Evolutionary conservation across 441 rosid genomes (phyloP).

Genomic region (Kokia cookei): DNA sequence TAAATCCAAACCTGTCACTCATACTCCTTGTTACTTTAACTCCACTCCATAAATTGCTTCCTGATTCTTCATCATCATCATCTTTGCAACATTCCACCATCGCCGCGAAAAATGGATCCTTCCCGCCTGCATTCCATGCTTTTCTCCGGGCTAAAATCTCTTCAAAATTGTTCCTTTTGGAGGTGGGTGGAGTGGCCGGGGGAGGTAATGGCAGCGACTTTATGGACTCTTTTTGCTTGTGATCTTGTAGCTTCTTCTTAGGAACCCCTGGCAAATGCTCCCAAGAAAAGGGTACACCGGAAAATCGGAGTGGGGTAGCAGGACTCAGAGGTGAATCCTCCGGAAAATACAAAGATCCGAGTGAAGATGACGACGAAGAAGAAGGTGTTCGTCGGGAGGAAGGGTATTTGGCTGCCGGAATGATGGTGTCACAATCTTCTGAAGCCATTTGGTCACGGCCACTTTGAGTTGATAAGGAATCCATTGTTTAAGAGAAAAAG

Average conservation of each 20-base stretch:
- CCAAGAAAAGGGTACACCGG: slow-evolving; percentile 91
- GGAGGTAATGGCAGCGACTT: slow-evolving; percentile 71
- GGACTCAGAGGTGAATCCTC: slow-evolving; percentile 21
- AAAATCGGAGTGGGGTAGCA: slow-evolving; percentile 45
- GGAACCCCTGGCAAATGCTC: slow-evolving; percentile 84
- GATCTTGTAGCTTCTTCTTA: slow-evolving; percentile 38
- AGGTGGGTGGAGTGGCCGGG: slow-evolving; percentile 20
- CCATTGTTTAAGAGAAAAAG: slow-evolving; percentile 12
- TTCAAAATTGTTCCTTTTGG: slow-evolving; percentile 10
- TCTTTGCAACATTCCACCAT: slow-evolving; percentile 65
- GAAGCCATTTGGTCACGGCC: slow-evolving; percentile 8
- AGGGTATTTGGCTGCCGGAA: slow-evolving; percentile 11
- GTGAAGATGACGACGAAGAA: slow-evolving; percentile 31
- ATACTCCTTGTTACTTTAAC: slow-evolving; percentile 34
- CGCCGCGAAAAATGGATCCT: slow-evolving; percentile 39
- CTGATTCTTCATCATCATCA: slow-evolving; percentile 6
- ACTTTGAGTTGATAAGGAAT: slow-evolving; percentile 8
- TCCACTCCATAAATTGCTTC: slow-evolving; percentile 15
- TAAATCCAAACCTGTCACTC: slow-evolving; percentile 56
- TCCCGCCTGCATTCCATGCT: not conserved
- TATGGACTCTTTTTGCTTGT: slow-evolving; percentile 27
- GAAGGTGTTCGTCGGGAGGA: slow-evolving; percentile 27
- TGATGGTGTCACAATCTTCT: slow-evolving; percentile 14
- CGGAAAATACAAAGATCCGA: slow-evolving; percentile 16
- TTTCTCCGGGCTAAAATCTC: slow-evolving; percentile 15